Base-by-base conservation (phyloP, 805 yeast species). In the Yamadazyma kitorensis region DNA sequence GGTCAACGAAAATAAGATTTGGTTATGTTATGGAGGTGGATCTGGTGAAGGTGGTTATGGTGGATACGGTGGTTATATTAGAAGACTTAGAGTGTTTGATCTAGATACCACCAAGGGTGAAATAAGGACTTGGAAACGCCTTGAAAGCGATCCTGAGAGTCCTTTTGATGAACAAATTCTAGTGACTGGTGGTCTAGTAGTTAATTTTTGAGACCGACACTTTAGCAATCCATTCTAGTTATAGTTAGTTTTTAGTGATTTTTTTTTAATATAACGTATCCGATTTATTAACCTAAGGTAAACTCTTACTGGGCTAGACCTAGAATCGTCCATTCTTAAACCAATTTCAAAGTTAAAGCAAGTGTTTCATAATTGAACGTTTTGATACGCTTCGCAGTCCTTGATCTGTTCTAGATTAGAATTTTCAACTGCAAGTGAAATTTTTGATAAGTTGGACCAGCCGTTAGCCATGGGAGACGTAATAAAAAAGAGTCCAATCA, bases 11-110 rank as follows among this genome's bases (percentile, higher is more conserved):
- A 39, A 39, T 20, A 61, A 61, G 36, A 59, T 82, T 20, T 86
- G 95, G 95, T 62, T 93, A 21, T 93, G 98, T 52, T 88, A 87
- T 53, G 98, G 96, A 3, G 48, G 48, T 6, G 98, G 98, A 17
- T 94, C 80, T 1, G 72, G 76, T 4, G 98, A 98, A 11, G 94
- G 86, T 60, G 98, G 98, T 24, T 98, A 96, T 0, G 93, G 93
- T 54, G 97, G 83, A 6, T 97, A 97, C 0, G 87, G 88, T 49
- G 91, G 88, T 1, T 86, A 82, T 20, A 68, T 82, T n/a, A 75
- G 98, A 48, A 71, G 97, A 36, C 51, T 87, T 28, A 68, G 98
- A 31, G 48, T 82, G 0, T 91, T 70, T 53, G 87, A 84, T 26
- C 48, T 89, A 9, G 81, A 87, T 52, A 52, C 74, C 1, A 49